phyloP scores from a whole-genome alignment of 1,284 basidiomycete species.

The Naganishia sp. region DNA sequence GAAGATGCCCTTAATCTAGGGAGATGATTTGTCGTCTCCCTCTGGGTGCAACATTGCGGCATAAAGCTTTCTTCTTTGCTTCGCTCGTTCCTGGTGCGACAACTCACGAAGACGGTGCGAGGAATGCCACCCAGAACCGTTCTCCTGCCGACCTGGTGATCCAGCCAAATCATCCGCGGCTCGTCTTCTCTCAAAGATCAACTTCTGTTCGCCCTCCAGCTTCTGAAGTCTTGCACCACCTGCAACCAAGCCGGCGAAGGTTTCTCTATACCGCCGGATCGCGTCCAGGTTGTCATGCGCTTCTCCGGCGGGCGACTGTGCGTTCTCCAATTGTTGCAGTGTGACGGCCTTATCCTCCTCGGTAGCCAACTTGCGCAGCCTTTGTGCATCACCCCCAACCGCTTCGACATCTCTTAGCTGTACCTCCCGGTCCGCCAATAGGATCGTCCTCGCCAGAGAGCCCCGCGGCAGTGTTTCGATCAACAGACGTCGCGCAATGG shows the following conservation, averaged over 20 bases:
- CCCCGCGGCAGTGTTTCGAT: constrained; percentile 34
- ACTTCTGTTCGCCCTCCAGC: constrained; percentile 49
- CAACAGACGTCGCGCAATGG: constrained; percentile 26
- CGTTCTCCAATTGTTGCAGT: background rate
- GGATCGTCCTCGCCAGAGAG: constrained; percentile 36
- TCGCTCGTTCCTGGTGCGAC: constrained; percentile 1
- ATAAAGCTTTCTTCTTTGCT: background rate
- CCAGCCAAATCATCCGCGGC: background rate
- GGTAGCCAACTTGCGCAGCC: background rate
- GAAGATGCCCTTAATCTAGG: too few species aligned
- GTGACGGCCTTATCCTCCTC: constrained; percentile 11
- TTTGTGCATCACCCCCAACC: constrained; percentile 28
- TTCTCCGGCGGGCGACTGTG: background rate
- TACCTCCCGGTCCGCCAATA: constrained; percentile 43
- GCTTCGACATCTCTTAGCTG: constrained; percentile 38
- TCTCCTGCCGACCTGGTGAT: background rate
- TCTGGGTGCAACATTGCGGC: constrained; percentile 5
- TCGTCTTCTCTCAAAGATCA: constrained; percentile 47
- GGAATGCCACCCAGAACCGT: background rate
- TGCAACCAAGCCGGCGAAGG: constrained; percentile 53
- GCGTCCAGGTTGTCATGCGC: constrained; percentile 25
- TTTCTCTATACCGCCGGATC: constrained; percentile 45
- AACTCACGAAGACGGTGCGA: background rate
- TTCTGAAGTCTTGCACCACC: constrained; percentile 48
- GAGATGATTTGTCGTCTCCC: background rate